A percentile compares a stretch with the other conserved stretches of the same genome.
phyloP scores from a whole-genome alignment of 306 rosid species.

The Vigna radiata region DNA sequence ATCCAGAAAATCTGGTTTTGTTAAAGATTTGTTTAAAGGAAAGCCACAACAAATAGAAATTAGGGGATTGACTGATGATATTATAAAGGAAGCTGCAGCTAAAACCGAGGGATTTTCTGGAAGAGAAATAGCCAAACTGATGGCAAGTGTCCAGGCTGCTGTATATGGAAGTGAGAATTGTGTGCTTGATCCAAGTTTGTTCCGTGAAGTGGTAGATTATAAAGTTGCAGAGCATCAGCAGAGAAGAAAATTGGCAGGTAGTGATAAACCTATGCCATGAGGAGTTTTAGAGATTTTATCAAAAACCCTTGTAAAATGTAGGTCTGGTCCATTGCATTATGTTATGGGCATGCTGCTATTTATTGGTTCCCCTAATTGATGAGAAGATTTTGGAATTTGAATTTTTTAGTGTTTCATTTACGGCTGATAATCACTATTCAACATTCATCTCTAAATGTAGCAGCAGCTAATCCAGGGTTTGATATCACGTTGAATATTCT shows the following conservation, averaged over 20 bases:
- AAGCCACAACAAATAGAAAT: slow-evolving; percentile 77
- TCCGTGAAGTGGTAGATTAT: slow-evolving; percentile 91
- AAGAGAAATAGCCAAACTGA: slow-evolving; percentile 92
- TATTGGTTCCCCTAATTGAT: slow-evolving; percentile 52
- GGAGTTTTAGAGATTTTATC: slow-evolving; percentile 28
- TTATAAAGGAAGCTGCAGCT: slow-evolving; percentile 82
- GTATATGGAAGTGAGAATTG: slow-evolving; percentile 89
- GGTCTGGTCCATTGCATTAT: slow-evolving; percentile 36
- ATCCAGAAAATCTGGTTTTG: slow-evolving; percentile 63
- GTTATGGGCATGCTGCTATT: slow-evolving; percentile 45
- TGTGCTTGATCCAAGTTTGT: slow-evolving; percentile 77
- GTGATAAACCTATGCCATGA: slow-evolving; percentile 55
- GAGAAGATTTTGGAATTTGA: slow-evolving; percentile 64
- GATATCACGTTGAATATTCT: slow-evolving; percentile 5
- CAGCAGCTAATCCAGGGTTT: slow-evolving; percentile 35
- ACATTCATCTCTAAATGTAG: slow-evolving; percentile 14
- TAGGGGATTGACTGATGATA: slow-evolving; percentile 83
- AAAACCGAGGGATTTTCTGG: slow-evolving; percentile 93
- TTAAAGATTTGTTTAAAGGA: slow-evolving; percentile 64
- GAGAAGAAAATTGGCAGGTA: slow-evolving; percentile 77
- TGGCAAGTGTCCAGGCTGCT: slow-evolving; percentile 97
- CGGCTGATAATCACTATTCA: slow-evolving; percentile 20
- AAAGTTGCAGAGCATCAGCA: slow-evolving; percentile 97
- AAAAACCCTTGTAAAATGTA: slow-evolving; percentile 25
- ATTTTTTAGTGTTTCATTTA: slow-evolving; percentile 31